Evolutionary conservation across 2,329 filamentous ascomycete species (phyloP), one percentile per base, ranked within the genome.

Genomic region (Pseudogymnoascus sp.): DNA sequence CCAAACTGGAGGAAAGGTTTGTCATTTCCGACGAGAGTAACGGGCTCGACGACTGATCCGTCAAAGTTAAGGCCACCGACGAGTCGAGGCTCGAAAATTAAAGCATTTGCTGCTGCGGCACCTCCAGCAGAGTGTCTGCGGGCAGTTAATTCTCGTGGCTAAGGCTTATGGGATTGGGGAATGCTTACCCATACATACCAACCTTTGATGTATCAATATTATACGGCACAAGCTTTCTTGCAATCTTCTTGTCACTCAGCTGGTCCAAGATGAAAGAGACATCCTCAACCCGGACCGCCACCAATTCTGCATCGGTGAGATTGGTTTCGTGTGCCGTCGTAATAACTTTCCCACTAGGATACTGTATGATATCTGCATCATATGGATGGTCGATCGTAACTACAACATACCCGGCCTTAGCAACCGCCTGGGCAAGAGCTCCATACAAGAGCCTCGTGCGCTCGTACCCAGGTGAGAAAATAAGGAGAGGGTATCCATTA

Each of bases 361-460:
- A 78, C 55, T 76, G 70, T 10, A 80, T 72, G n/a, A 77, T 70
- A 31, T 73, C 68, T 2, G 74, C 72, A 58, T 79, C 77, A 61
- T 76, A 73, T 0, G 78, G 75, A 63, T 80, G 78, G 65, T 80
- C 78, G 60, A 81, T 70, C 3, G 76, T 69, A 4, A 78, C 68
- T 10, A 80, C 76, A 7, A 73, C 72, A 63, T 73, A 77, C 6
- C 78, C 77, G 7, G 72, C 67, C 19, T 74, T 75, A 7, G 76
- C 75, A 59, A 81, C 66, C 19, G 73, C 69, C 37, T 75, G 72
- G 1, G 76, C 76, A 3, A 77, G 70, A 31, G 70, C 73, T 14
- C 69, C 72, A 66, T 80, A 80, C 23, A 76, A 64, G 1, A 76
- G 67, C 1, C 78, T 69, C 4, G 71, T 70, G 1, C 69, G 70